Evolutionary conservation across 2,329 filamentous ascomycete species (phyloP), one percentile per base, ranked within the genome.

Genomic region (Sphaerulina populicola): DNA sequence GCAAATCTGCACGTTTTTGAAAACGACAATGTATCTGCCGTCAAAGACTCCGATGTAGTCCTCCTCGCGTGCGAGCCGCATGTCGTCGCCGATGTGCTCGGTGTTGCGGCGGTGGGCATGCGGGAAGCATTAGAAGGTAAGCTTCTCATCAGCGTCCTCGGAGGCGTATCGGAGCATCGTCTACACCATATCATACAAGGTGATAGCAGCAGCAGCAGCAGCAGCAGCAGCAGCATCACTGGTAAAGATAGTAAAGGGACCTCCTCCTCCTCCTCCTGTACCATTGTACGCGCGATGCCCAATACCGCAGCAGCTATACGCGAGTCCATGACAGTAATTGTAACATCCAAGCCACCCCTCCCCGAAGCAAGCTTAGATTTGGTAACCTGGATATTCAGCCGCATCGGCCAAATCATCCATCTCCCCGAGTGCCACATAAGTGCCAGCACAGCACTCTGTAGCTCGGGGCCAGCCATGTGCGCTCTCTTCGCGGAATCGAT

Each of bases 221-320:
- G 3, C 18, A 18, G 18, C 18, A 18, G 18, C 1, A 18, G 3
- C 18, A 18, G 18, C 18, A 18, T 2, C 1, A 18, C 18, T 18
- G 4, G 18, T 18, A 18, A 18, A 18, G 18, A 18, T 27, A 27
- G 23, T 6, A 27, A 27, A 27, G 23, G 23, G 23, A 18, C 18
- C 18, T 18, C 18, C 18, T 18, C 18, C 18, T 18, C 18, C 35
- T 61, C 61, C n/a, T 71, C 74, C 36, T 85, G 80, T 68, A 74
- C 78, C 38, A 76, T 93, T 40, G 82, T 94, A 4, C 77, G 88
- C 30, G 87, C 85, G 49, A 88, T 94, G 80, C 88, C 88, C 60
- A 94, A 94, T 72, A 90, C 86, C 0, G 87, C 88, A 9, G 82
- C 83, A 23, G 77, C 86, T 44, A 84, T 94, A 52, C 74, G 86